Evolutionary conservation across 1,139 yeast genomes (phyloP), one percentile per base, ranked within the genome.

Genomic region (Taphrina deformans): DNA sequence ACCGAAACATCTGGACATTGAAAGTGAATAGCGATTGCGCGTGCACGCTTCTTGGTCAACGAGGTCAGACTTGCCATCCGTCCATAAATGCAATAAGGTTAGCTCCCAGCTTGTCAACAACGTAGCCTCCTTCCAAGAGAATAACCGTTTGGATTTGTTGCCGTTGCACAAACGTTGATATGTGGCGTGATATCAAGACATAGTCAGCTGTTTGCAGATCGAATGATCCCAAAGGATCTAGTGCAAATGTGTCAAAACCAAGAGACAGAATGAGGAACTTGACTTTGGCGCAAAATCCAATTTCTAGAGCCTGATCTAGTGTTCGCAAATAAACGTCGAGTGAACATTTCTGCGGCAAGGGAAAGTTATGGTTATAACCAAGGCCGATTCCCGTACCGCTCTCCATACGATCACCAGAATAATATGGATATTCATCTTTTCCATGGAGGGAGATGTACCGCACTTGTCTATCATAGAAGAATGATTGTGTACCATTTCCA

Each of bases 401-500:
- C 21, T 53, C 58, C 2, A 0, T n/a, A 1, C 1, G 14, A 26
- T 18, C 5, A 1, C 62, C 53, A 10, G 62, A 12, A 29, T 56
- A 56, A 3, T 56, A 56, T 6, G 62, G 62, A 45, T 56, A 56
- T 3, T 56, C 62, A 10, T 56, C 53, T 14, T 41, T 6, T 0
- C 53, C 62, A 29, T 56, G 62, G 1, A 56, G n/a, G 5, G 62
- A 56, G 1, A 56, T 29, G 26, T 56, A 56, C 6, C 35, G 38
- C 31, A 56, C 62, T 2, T 31, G 27, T 24, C 45, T n/a, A 2
- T 56, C 41, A 24, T 53, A 40, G 16, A 40, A 53, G 48, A 14
- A 53, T 1, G 58, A 35, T 31, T 53, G 58, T 4, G 53, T 56
- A 33, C 62, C 62, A 27, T 56, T 56, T 5, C 62, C 62, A 45